Evolutionary conservation across 2,329 filamentous ascomycete species (phyloP).

Genomic region (Xylariaceae sp.): DNA sequence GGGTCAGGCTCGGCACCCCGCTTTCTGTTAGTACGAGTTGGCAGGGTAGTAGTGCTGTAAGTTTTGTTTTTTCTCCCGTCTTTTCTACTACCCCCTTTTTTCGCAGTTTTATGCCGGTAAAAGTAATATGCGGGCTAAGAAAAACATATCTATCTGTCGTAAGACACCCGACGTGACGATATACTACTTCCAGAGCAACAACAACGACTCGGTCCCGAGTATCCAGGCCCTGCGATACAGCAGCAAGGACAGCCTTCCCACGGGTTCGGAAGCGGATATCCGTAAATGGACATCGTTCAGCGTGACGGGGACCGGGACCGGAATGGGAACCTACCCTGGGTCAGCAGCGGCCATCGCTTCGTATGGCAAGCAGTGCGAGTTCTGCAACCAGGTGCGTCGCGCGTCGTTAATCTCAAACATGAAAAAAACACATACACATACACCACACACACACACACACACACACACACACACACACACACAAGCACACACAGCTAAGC

Average conservation of each 20-base stretch:
- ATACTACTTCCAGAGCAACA: slow-evolving; percentile 20
- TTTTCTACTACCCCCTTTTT: not conserved
- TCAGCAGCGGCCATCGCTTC: slow-evolving; percentile 21
- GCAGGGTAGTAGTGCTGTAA: not conserved
- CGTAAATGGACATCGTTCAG: no score
- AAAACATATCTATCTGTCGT: slow-evolving; percentile 3
- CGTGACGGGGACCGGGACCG: no score
- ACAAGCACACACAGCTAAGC: no score
- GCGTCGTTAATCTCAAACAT: no score
- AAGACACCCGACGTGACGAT: slow-evolving; percentile 19
- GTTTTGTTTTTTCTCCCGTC: not conserved
- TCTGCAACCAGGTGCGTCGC: slow-evolving; percentile 17
- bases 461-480: no score
- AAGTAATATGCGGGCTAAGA: no score
- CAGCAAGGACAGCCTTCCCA: slow-evolving; percentile 14
- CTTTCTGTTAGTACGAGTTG: slow-evolving; percentile 18
- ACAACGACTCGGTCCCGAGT: no score
- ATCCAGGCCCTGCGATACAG: slow-evolving; percentile 20
- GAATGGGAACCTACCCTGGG: no score
- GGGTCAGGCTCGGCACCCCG: slow-evolving; percentile 2
- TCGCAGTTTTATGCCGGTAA: not conserved
- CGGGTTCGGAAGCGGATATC: slow-evolving; percentile 20
- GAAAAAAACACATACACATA: no score
- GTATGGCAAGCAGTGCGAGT: slow-evolving; percentile 26
- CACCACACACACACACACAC: no score